phyloP scores from a whole-genome alignment of 148 eudicot species.

The Rhododendron henanense region DNA sequence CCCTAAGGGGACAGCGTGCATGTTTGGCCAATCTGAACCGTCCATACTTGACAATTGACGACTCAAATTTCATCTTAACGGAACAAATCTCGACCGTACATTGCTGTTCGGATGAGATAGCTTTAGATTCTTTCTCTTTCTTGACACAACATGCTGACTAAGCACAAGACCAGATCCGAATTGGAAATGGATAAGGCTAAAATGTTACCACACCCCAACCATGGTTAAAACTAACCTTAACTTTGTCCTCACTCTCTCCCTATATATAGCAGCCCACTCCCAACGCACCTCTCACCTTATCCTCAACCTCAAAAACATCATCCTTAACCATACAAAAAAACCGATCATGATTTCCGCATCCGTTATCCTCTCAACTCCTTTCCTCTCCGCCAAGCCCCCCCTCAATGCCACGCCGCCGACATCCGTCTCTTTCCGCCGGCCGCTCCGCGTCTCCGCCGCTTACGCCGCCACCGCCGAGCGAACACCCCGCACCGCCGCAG shows the following conservation, averaged over 20 bases:
- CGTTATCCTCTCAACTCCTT: background rate
- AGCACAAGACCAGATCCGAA: background rate
- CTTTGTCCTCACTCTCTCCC: background rate
- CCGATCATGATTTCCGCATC: background rate
- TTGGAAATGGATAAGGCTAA: background rate
- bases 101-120: too few species aligned
- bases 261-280: background rate
- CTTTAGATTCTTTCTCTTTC: too few species aligned
- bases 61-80: too few species aligned
- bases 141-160: background rate
- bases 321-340: too few species aligned
- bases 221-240: background rate
- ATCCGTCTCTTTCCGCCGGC: background rate
- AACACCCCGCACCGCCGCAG: background rate
- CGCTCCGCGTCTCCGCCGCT: conserved; percentile 17
- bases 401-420: background rate
- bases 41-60: too few species aligned
- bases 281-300: background rate
- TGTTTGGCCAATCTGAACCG: too few species aligned
- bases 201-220: background rate
- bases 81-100: rapidly evolving
- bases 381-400: background rate
- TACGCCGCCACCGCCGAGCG: conserved; percentile 17
- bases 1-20: too few species aligned
- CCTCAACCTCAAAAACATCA: background rate